Conservation (phyloP, 495 filamentous ascomycete genomes). For the Entonaema liquescens region DNA sequence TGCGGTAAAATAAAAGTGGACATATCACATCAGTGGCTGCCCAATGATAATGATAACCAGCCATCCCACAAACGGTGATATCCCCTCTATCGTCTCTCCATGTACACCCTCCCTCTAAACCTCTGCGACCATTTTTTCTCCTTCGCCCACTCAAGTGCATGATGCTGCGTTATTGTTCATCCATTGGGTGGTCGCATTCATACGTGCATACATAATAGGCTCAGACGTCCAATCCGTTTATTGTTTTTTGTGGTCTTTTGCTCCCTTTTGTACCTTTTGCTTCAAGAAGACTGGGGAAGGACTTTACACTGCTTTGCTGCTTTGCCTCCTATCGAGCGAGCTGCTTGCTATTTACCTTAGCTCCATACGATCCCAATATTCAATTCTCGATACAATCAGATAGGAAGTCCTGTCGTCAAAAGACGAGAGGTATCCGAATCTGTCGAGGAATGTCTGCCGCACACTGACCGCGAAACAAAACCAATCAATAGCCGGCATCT, state of each 20-base stretch:
- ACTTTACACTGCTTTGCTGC: slow-evolving; percentile 22
- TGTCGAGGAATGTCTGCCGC: slow-evolving; percentile 25
- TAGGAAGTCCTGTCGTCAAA: slow-evolving; percentile 6
- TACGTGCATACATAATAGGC: slow-evolving; percentile 33
- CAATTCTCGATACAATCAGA: slow-evolving; percentile 1
- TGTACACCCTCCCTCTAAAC: slow-evolving; percentile 3
- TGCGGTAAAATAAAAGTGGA: slow-evolving; percentile 37
- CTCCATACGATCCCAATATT: slow-evolving; percentile 2
- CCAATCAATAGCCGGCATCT: slow-evolving; percentile 34
- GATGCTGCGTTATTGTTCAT: slow-evolving; percentile 31
- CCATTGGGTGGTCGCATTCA: slow-evolving; percentile 28
- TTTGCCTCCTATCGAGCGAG: slow-evolving; percentile 17
- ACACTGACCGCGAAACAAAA: slow-evolving; percentile 30
- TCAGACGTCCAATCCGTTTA: slow-evolving; percentile 31
- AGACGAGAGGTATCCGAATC: slow-evolving; percentile 16
- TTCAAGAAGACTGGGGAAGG: slow-evolving; percentile 21
- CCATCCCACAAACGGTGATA: slow-evolving; percentile 50
- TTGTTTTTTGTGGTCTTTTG: slow-evolving; percentile 18
- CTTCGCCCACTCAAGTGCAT: slow-evolving; percentile 24
- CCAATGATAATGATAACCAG: slow-evolving; percentile 56
- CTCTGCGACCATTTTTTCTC: background rate
- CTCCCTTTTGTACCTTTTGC: slow-evolving; percentile 34
- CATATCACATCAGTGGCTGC: slow-evolving; percentile 40
- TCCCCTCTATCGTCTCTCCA: slow-evolving; percentile 30
- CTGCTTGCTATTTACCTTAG: slow-evolving; percentile 2